Percentiles rank a stretch among this genome's conserved stretches.
Evolutionary conservation across 768 basidiomycete species (phyloP).

Genomic region (Leccinum disarticulatum): DNA sequence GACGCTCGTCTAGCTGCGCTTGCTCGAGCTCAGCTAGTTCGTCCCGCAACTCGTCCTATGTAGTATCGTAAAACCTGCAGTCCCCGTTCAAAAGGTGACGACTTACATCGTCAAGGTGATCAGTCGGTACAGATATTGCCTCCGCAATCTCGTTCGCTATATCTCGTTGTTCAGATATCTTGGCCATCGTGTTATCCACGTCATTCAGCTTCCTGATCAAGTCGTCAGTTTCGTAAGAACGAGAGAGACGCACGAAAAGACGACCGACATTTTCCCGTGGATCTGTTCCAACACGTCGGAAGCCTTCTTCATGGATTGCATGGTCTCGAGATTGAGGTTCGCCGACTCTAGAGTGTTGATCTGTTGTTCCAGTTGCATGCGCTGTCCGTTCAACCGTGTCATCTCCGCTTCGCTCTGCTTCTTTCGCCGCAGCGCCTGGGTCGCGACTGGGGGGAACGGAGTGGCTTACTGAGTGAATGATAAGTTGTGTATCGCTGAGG

Average conservation of each 20-base stretch:
- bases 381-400: slow-evolving; percentile 79
- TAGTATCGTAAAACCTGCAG: slow-evolving; percentile 1
- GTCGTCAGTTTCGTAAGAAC: slow-evolving; percentile 2
- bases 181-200: slow-evolving; percentile 87
- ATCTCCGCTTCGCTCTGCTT: slow-evolving; percentile 86
- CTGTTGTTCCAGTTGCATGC: slow-evolving; percentile 93
- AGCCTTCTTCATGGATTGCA: slow-evolving; percentile 96
- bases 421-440: slow-evolving; percentile 89
- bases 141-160: slow-evolving; percentile 91
- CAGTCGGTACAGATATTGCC: slow-evolving; percentile 73
- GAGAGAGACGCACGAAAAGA: slow-evolving; percentile 22
- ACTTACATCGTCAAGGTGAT: slow-evolving; percentile 74
- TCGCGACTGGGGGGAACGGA: slow-evolving; percentile 61
- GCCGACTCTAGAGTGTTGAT: slow-evolving; percentile 97
- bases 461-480: slow-evolving; percentile 10
- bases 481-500: not conserved
- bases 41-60: slow-evolving; percentile 73
- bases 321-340: slow-evolving; percentile 96
- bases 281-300: slow-evolving; percentile 86
- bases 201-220: slow-evolving; percentile 71
- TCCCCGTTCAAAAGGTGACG: not conserved
- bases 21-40: slow-evolving; percentile 89
- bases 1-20: slow-evolving; percentile 79
- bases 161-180: slow-evolving; percentile 87
- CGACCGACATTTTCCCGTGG: slow-evolving; percentile 79